phyloP scores from a whole-genome alignment of 495 filamentous ascomycete species.

The Talaromyces nanjingensis region DNA sequence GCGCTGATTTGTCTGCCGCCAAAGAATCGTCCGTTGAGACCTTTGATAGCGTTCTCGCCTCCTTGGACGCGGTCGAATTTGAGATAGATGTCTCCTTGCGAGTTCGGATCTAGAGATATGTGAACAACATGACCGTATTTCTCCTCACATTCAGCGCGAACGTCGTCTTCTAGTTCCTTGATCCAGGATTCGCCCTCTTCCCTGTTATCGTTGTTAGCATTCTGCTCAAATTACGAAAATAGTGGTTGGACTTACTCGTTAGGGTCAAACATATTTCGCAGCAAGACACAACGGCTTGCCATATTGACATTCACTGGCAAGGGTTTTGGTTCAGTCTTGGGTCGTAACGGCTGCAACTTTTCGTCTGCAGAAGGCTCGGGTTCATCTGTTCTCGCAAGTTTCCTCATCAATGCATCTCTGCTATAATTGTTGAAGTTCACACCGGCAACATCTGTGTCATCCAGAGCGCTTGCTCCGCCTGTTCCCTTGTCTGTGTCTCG shows the following conservation, averaged over 20 bases:
- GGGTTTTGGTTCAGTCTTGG: constrained; percentile 74
- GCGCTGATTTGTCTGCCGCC: constrained; percentile 84
- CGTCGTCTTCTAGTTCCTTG: constrained; percentile 91
- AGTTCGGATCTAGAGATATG: constrained; percentile 90
- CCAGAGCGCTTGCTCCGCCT: constrained; percentile 87
- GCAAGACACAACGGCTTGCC: constrained; percentile 88
- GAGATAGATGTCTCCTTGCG: constrained; percentile 92
- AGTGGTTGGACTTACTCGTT: constrained; percentile 60
- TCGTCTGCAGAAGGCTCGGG: constrained; percentile 56
- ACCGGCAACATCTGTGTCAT: constrained; percentile 96
- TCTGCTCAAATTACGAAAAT: not conserved
- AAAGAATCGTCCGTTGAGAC: constrained; percentile 94
- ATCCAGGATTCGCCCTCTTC: constrained; percentile 84
- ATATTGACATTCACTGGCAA: constrained; percentile 81
- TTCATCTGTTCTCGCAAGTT: constrained; percentile 94
- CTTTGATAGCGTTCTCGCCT: constrained; percentile 95
- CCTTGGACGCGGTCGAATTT: constrained; percentile 94
- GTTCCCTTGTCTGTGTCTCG: constrained; percentile 84
- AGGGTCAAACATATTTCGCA: constrained; percentile 94
- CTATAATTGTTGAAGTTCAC: constrained; percentile 99
- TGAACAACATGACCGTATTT: constrained; percentile 99
- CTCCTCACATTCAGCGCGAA: constrained; percentile 84
- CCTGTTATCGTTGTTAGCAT: constrained; percentile 49
- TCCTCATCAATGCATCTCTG: constrained; percentile 95
- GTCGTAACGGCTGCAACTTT: constrained; percentile 64